These are phyloP conservation scores for Cercospora sp. DNA, from an alignment of 2,329 filamentous ascomycete species.

Conservation along the genomic window DNA sequence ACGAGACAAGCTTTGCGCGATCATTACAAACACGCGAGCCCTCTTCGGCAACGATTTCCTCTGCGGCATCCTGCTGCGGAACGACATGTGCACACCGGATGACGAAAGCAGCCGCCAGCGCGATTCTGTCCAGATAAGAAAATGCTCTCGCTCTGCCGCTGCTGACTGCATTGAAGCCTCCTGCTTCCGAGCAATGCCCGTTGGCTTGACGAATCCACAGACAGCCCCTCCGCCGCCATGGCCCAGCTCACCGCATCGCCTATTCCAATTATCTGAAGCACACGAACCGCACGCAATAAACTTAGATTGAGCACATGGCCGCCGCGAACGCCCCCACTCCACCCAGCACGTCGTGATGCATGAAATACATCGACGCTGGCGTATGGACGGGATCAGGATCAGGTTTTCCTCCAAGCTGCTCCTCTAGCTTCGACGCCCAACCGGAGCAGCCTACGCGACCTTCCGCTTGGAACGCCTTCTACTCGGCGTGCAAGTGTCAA, in stretches of 20 bases:
- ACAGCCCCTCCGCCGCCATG: not conserved
- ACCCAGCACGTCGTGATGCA: not conserved
- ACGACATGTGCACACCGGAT: not conserved
- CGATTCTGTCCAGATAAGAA: not conserved
- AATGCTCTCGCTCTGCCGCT: not conserved
- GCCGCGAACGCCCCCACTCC: not conserved
- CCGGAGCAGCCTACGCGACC: not conserved
- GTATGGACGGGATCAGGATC: not conserved
- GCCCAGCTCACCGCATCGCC: not conserved
- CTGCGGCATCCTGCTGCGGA: not conserved
- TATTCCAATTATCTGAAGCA: not conserved
- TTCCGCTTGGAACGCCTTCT: not conserved
- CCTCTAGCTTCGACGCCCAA: not conserved
- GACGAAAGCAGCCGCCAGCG: not conserved
- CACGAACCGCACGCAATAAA: not conserved
- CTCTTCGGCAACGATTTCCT: not conserved
- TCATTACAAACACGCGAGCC: slow-evolving; percentile 2
- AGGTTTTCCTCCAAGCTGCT: not conserved
- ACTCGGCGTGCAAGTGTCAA: not conserved
- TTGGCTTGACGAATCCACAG: not conserved
- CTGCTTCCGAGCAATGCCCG: not conserved
- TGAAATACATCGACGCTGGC: not conserved
- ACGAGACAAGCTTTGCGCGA: not conserved
- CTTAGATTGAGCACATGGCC: not conserved
- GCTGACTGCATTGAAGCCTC: not conserved